Base-by-base conservation (phyloP, 805 yeast genomes). In the Spathaspora sp. region DNA sequence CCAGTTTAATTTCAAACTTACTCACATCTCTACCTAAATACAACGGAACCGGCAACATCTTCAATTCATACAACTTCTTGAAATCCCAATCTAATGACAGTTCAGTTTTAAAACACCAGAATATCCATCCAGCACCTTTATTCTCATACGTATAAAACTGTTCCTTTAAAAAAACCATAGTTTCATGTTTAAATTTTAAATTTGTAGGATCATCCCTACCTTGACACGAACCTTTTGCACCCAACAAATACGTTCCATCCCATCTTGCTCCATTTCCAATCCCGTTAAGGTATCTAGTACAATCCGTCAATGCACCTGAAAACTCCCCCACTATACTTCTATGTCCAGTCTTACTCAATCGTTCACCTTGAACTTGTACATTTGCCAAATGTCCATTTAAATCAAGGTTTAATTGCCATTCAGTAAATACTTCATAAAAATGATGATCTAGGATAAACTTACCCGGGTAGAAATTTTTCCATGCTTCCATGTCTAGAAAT, bases 41-140 rank as follows among this genome's bases (percentile, higher is more conserved):
- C 26, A 45, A 46, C 16, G 52, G 52, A 17, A 11, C 31, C 6
- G 52, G 52, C 19, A 46, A 32, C 50, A 85, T 60, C 2, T 69
- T 78, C 23, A 70, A 60, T 16, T 71, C 63, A 18, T 77, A 70
- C 56, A 85, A 70, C 50, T 76, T 68, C 46, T 70, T 63, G 59
- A 82, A 75, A 62, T 85, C 89, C 90, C 91, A 86, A 61, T 85
- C 90, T 23, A 82, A 69, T 0, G 89, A 78, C 48, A 67, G 62
- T 60, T 86, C 92, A 0, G 89, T 85, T 61, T 84, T 85, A 69
- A 75, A 85, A 58, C 83, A 81, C 92, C 91, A 86, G 59, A 84
- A 86, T 40, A 85, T 78, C 82, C 86, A 86, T 0, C 92, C 90
- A 7, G 69, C 69, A 44, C 75, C 70, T 40, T 60, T 51, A 44